A percentile compares a stretch with the other conserved stretches of the same genome.
These are phyloP conservation scores for Eucalyptus tenuipes DNA, from an alignment of 345 rosid genomes.

Conservation along the genomic window DNA sequence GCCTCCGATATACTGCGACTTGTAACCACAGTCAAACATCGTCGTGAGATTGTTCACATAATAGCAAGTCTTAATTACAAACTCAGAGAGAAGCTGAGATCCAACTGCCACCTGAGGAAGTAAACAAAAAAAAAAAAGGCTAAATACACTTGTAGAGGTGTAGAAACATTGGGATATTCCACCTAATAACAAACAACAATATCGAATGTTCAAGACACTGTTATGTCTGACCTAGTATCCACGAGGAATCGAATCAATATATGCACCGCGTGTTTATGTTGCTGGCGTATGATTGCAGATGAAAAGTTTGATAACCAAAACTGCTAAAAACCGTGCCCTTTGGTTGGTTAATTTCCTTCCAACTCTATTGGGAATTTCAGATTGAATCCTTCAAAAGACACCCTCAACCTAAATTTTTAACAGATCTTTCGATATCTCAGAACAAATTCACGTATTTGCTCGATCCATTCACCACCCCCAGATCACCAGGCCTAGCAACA, in stretches of 20 bases:
- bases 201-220: not conserved
- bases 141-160: not conserved
- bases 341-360: not conserved
- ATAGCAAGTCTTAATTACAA: not conserved
- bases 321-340: not conserved
- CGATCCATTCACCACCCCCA: not conserved
- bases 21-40: constrained; percentile 60
- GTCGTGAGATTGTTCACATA: not conserved
- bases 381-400: not conserved
- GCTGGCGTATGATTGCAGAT: not conserved
- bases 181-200: not conserved
- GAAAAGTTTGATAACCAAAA: not conserved
- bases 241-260: not conserved
- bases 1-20: constrained; percentile 70
- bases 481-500: not conserved
- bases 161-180: not conserved
- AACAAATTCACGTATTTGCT: not conserved
- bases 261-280: not conserved
- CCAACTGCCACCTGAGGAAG: not conserved
- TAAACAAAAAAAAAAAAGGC: not conserved
- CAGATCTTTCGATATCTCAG: not conserved
- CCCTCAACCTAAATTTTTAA: not conserved
- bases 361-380: not conserved
- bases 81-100: not conserved
- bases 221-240: not conserved